Base-by-base conservation (phyloP, 2,329 filamentous ascomycete species). In the Exophiala aquamarina region DNA sequence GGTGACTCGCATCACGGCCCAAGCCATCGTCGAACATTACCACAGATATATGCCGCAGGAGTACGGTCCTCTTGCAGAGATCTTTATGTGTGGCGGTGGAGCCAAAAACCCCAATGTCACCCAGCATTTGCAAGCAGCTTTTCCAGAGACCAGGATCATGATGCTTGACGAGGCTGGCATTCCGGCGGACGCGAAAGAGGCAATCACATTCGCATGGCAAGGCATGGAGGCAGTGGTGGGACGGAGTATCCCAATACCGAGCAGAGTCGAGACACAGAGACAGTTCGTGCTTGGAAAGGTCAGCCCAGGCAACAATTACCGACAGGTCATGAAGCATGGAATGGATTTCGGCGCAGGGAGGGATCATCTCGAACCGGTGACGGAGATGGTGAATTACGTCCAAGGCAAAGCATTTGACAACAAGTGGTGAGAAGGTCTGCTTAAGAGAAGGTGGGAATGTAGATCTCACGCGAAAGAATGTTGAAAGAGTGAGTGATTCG, bases 11-110 rank as follows among this genome's bases (percentile, higher is more conserved):
- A 75, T 83, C 56, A 82, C 78, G 0, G 74, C 79, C 0, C 74
- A 82, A 59, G 74, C 78, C 15, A 81, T 83, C 23, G 73, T 82
- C 13, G 63, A 68, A n/a, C 68, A 73, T 39, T 74, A 73, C 52
- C 62, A 63, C 7, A 71, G 74, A 23, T 79, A 79, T 49, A 71
- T 73, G 37, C 72, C 75, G 4, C 40, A 19, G 21, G 14, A 43
- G 15, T 63, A 63, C 21, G 66, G 66, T 54, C 63, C 70, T 40
- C 69, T 81, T 44, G 71, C 68, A 3, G 79, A 83, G 63, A 70
- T 83, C 29, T 83, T 78, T 66, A 77, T 83, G 72, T 82, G 78
- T 59, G 79, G 80, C 9, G 77, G 76, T 4, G 78, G 78, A 14
- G 78, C 78, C 0, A 70, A 73, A 50, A 82, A 83, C 56, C 74